These are phyloP conservation scores for Rhizophagus prolifer DNA, from an alignment of 192 early-diverging fungal species.

Conservation along the genomic window DNA sequence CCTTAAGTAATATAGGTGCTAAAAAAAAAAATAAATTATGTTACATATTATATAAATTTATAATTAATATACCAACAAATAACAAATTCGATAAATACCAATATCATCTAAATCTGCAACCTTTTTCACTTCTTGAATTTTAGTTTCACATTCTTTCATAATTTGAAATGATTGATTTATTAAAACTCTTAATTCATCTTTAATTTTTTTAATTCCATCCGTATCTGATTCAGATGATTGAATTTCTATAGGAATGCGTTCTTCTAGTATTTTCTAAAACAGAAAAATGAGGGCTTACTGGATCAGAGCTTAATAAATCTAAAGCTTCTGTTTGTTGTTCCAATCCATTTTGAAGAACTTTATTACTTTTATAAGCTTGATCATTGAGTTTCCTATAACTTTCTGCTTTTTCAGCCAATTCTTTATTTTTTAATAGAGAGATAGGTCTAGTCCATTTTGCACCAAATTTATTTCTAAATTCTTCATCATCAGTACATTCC, in stretches of 20 bases:
- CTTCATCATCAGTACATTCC: slow-evolving; percentile 71
- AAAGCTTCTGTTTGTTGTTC: slow-evolving; percentile 60
- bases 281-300: too few relatives aligned
- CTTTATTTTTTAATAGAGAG: slow-evolving; percentile 52
- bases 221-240: slow-evolving; percentile 51
- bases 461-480: slow-evolving; percentile 53
- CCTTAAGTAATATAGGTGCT: slow-evolving; percentile 19
- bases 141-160: slow-evolving; percentile 56
- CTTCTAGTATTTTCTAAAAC: slow-evolving; percentile 51
- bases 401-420: slow-evolving; percentile 55
- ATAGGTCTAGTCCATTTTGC: slow-evolving; percentile 58
- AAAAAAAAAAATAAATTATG: neutral
- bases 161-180: slow-evolving; percentile 58
- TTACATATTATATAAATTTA: neutral
- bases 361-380: slow-evolving; percentile 59
- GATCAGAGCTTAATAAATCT: slow-evolving; percentile 51
- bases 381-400: slow-evolving; percentile 58
- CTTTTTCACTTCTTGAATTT: slow-evolving; percentile 67
- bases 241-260: slow-evolving; percentile 60
- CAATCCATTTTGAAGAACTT: slow-evolving; percentile 55
- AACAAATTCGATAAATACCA: slow-evolving; percentile 24
- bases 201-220: slow-evolving; percentile 40
- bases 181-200: slow-evolving; percentile 58
- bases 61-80: neutral
- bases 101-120: slow-evolving; percentile 77